Percentiles rank a stretch among this genome's conserved stretches.
Evolutionary conservation across 2,329 filamentous ascomycete species (phyloP).

Genomic region (Trichoderma lentiforme): DNA sequence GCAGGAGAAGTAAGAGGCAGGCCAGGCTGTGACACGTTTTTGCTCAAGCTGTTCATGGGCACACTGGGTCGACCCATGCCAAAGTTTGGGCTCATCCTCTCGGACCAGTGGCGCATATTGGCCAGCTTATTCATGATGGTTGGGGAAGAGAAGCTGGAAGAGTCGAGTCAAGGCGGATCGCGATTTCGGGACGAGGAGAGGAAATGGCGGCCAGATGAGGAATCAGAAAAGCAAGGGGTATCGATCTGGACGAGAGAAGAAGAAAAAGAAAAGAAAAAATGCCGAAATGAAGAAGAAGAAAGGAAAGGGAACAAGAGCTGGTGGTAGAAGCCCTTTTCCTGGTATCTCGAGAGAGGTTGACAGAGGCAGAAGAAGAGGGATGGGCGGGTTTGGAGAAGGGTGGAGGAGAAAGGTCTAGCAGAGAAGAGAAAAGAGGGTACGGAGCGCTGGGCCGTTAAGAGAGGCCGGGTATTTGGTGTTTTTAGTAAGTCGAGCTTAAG

Average conservation of each 20-base stretch:
- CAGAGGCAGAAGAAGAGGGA: conserved; percentile 10
- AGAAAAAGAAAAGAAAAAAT: conserved; percentile 21
- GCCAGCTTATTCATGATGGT: conserved; percentile 66
- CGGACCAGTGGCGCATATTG: conserved; percentile 70
- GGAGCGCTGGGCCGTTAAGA: conserved; percentile 7
- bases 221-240: conserved; percentile 26
- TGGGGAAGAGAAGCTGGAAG: conserved; percentile 14
- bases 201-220: conserved; percentile 25
- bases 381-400: conserved; percentile 20
- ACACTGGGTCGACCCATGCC: conserved; percentile 61
- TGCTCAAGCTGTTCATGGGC: conserved; percentile 54
- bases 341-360: conserved; percentile 15
- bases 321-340: conserved; percentile 19
- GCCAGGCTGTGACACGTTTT: conserved; percentile 50
- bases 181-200: conserved; percentile 19
- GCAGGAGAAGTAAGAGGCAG: conserved; percentile 63
- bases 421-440: conserved; percentile 1
- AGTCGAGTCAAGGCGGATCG: not conserved
- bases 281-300: conserved; percentile 23
- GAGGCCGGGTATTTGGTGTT: conserved; percentile 27
- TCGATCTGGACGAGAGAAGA: conserved; percentile 22
- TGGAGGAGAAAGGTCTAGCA: conserved; percentile 21
- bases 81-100: conserved; percentile 66
- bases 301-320: conserved; percentile 23
- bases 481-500: conserved; percentile 22